Evolutionary conservation across 2,329 filamentous ascomycete species (phyloP).

Genomic region (Fusarium brachygibbosum): DNA sequence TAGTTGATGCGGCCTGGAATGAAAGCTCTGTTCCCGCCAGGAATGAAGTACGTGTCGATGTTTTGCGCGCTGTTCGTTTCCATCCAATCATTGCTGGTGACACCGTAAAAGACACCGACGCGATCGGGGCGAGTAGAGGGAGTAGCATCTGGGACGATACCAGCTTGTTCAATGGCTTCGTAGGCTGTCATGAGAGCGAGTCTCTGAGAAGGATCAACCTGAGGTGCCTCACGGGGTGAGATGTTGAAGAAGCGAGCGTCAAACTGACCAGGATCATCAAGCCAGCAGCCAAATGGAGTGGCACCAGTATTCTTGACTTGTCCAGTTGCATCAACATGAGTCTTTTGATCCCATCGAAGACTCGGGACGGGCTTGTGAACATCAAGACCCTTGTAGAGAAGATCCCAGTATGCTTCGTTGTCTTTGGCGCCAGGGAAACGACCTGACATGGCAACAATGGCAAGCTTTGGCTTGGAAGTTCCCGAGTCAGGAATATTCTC

Average conservation of each 20-base stretch:
- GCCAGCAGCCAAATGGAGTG: slow-evolving; percentile 59
- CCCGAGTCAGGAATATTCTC: not conserved
- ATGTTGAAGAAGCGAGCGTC: slow-evolving; percentile 81
- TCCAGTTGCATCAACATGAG: slow-evolving; percentile 65
- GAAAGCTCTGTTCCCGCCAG: slow-evolving; percentile 61
- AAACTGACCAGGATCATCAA: slow-evolving; percentile 75
- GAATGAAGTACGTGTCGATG: slow-evolving; percentile 68
- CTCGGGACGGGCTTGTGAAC: slow-evolving; percentile 68
- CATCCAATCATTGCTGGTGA: slow-evolving; percentile 83
- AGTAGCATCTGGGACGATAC: slow-evolving; percentile 73
- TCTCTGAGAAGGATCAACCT: slow-evolving; percentile 75
- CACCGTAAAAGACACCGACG: slow-evolving; percentile 81
- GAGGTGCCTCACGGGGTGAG: slow-evolving; percentile 60
- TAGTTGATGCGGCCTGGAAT: slow-evolving; percentile 77
- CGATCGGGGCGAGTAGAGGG: slow-evolving; percentile 69
- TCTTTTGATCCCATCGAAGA: slow-evolving; percentile 43
- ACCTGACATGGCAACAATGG: slow-evolving; percentile 76
- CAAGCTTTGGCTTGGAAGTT: slow-evolving; percentile 49
- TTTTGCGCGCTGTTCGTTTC: slow-evolving; percentile 82
- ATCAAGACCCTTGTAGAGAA: slow-evolving; percentile 74
- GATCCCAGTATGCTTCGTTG: slow-evolving; percentile 73
- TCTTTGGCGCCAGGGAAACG: slow-evolving; percentile 72
- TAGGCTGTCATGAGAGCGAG: slow-evolving; percentile 75
- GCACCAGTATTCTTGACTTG: slow-evolving; percentile 72
- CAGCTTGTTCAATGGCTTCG: slow-evolving; percentile 76